These are phyloP conservation scores for Aegilops sharonensis DNA, from an alignment of 176 grass and related monocot genomes.

Conservation along the genomic window DNA sequence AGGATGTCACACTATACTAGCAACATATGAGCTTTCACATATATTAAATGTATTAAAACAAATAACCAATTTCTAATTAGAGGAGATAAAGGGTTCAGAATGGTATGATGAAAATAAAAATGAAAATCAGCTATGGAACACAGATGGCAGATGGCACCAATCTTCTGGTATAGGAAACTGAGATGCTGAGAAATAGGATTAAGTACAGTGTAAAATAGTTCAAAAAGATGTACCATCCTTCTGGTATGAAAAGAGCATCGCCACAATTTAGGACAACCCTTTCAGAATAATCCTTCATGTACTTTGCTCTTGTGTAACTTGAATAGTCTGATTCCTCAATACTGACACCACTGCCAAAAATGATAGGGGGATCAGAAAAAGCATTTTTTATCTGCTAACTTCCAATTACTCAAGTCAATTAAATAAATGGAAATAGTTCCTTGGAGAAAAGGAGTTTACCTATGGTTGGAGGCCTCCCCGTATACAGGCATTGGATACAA, in stretches of 20 bases:
- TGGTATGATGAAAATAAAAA: not conserved
- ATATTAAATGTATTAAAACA: not conserved
- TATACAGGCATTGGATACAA: conserved; percentile 95
- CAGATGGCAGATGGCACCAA: conserved; percentile 11
- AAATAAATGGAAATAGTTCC: conserved; percentile 14
- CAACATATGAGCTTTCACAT: not conserved
- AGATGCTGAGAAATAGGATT: not conserved
- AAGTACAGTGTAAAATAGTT: conserved; percentile 7
- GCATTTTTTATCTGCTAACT: conserved; percentile 2
- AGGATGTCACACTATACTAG: not conserved
- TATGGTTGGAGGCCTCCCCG: conserved; percentile 97
- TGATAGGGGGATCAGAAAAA: conserved; percentile 1
- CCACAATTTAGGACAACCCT: conserved; percentile 65
- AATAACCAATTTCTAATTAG: not conserved
- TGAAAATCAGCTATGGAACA: not conserved
- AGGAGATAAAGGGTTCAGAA: not conserved
- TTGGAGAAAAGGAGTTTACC: conserved; percentile 43
- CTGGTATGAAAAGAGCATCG: conserved; percentile 92
- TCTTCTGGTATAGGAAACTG: not conserved
- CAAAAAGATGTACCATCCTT: conserved; percentile 76
- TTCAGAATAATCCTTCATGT: conserved; percentile 70
- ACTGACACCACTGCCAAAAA: conserved; percentile 58
- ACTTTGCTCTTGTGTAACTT: conserved; percentile 63
- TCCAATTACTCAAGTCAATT: conserved; percentile 2
- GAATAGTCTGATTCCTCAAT: conserved; percentile 77